Evolutionary conservation across 768 basidiomycete genomes (phyloP).

Genomic region (Rhodotorula taiwanensis): DNA sequence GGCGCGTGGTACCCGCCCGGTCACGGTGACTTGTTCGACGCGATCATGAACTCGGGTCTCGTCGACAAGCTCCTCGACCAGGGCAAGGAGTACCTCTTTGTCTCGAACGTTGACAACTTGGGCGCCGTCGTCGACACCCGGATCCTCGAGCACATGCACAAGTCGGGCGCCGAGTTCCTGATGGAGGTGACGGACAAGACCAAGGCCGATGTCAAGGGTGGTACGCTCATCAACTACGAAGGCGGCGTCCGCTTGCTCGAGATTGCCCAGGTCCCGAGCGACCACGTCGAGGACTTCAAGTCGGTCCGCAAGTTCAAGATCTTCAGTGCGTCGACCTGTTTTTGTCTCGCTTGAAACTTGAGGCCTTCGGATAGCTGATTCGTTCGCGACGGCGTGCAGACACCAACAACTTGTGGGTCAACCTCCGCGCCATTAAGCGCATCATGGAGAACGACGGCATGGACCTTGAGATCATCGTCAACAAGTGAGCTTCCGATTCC

Average conservation of each 20-base stretch:
- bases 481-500: too few relatives aligned
- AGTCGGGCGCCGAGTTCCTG: constrained; percentile 58
- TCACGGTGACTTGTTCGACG: constrained; percentile 93
- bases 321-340: constrained; percentile 49
- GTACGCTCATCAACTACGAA: constrained; percentile 49
- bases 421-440: constrained; percentile 67
- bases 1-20: constrained; percentile 90
- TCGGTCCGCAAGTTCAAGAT: constrained; percentile 84
- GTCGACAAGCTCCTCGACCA: constrained; percentile 80
- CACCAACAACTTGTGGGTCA: constrained; percentile 45
- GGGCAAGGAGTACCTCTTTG: constrained; percentile 95
- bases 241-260: constrained; percentile 81
- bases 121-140: constrained; percentile 81
- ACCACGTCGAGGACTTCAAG: constrained; percentile 92
- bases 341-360: constrained; percentile 51
- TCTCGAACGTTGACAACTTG: constrained; percentile 94
- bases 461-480: constrained; percentile 92
- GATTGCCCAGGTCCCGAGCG: constrained; percentile 87
- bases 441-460: constrained; percentile 77
- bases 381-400: constrained; percentile 45
- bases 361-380: constrained; percentile 54
- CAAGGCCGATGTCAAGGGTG: constrained; percentile 73
- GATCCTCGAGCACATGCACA: constrained; percentile 70
- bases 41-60: constrained; percentile 79
- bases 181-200: constrained; percentile 86